These are phyloP conservation scores for Paragyromitra xinjiangensis DNA, from an alignment of 495 filamentous ascomycete species.

Conservation along the genomic window DNA sequence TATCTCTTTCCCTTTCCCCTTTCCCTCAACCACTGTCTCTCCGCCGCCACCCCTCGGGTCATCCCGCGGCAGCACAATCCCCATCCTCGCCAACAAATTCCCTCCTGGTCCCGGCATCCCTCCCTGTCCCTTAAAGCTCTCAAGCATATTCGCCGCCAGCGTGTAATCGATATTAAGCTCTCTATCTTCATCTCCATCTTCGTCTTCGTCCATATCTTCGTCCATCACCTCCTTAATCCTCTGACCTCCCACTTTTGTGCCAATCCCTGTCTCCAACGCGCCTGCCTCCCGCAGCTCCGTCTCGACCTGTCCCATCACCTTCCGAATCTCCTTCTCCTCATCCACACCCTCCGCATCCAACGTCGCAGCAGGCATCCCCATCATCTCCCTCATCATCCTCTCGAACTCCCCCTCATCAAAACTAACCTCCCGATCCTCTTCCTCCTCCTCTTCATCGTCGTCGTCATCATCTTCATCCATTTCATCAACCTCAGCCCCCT, in stretches of 20 bases:
- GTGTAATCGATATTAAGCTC: conserved; percentile 83
- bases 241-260: conserved; percentile 15
- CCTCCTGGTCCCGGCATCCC: conserved; percentile 85
- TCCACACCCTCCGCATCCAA: conserved; percentile 62
- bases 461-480: conserved; percentile 67
- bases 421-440: conserved; percentile 77
- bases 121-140: conserved; percentile 87
- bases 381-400: conserved; percentile 92
- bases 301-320: conserved; percentile 81
- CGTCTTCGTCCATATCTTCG: conserved; percentile 60
- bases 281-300: conserved; percentile 80
- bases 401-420: conserved; percentile 88
- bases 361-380: conserved; percentile 72
- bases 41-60: conserved; percentile 65
- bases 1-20: conserved; percentile 15
- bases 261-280: conserved; percentile 59
- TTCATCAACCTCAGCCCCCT: conserved; percentile 78
- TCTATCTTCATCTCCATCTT: conserved; percentile 60
- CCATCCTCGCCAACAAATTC: conserved; percentile 86
- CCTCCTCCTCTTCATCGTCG: conserved; percentile 61
- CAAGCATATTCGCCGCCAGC: conserved; percentile 87
- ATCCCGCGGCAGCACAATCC: conserved; percentile 78
- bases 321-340: conserved; percentile 74
- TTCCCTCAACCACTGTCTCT: conserved; percentile 42
- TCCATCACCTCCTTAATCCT: conserved; percentile 36